phyloP scores from a whole-genome alignment of 768 basidiomycete species.

The Mycena galopus region DNA sequence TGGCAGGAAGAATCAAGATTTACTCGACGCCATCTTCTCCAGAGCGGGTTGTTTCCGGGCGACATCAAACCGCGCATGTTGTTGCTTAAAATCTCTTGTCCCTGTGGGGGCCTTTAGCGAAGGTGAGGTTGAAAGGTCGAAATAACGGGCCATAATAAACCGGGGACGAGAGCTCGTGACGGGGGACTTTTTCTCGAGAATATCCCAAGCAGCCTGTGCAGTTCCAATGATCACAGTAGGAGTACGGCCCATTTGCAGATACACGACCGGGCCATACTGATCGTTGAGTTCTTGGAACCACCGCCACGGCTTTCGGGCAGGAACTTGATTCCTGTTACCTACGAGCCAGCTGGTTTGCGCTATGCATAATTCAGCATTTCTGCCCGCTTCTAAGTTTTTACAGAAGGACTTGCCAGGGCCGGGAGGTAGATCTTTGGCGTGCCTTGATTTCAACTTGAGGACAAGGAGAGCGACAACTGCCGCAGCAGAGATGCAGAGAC shows the following conservation, averaged over 20 bases:
- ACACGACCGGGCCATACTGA: slow-evolving; percentile 50
- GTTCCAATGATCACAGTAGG: slow-evolving; percentile 55
- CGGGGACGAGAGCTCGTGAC: slow-evolving; percentile 63
- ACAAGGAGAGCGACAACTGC: neutral
- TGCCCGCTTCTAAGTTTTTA: too few relatives aligned
- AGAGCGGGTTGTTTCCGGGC: slow-evolving; percentile 56
- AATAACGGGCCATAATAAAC: slow-evolving; percentile 56
- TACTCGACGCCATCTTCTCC: slow-evolving; percentile 64
- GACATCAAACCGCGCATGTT: slow-evolving; percentile 62
- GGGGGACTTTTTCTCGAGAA: slow-evolving; percentile 61
- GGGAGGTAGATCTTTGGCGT: slow-evolving; percentile 28
- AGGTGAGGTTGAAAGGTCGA: neutral
- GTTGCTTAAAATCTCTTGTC: slow-evolving; percentile 60
- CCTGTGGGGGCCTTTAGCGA: slow-evolving; percentile 36
- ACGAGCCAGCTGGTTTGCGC: slow-evolving; percentile 41
- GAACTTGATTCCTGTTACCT: slow-evolving; percentile 62
- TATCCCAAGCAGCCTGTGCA: slow-evolving; percentile 60
- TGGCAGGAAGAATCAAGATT: neutral
- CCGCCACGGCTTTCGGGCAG: slow-evolving; percentile 60
- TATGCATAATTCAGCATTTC: neutral
- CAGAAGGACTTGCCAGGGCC: slow-evolving; percentile 24
- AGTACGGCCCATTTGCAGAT: slow-evolving; percentile 4
- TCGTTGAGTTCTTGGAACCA: slow-evolving; percentile 62
- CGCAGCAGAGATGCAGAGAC: neutral
- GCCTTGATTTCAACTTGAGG: slow-evolving; percentile 19